Conservation (phyloP, 2,329 filamentous ascomycete species). For the Uncinocarpus reesii region DNA sequence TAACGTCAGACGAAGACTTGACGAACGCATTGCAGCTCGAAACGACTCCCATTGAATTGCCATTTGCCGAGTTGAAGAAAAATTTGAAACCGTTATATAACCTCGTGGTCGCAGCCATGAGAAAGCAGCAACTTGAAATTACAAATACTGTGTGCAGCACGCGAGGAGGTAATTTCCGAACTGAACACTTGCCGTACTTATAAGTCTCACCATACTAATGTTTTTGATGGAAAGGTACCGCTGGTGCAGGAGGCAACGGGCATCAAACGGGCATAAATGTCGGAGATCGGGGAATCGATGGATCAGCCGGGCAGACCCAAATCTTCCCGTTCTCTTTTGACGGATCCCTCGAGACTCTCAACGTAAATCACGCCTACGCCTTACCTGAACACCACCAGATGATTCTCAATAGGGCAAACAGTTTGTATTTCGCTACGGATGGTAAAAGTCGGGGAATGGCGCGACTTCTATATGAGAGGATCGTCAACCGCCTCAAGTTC, state of each 20-base stretch:
- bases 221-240: neutral
- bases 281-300: neutral
- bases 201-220: too few species aligned
- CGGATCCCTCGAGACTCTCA: neutral
- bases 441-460: neutral
- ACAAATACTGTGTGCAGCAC: neutral
- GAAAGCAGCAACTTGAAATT: neutral
- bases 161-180: neutral
- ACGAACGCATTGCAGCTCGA: neutral
- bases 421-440: neutral
- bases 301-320: neutral
- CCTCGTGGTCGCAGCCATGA: neutral
- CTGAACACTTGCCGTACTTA: too few species aligned
- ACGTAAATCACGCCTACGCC: neutral
- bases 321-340: neutral
- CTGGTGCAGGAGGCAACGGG: neutral
- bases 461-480: neutral
- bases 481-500: neutral
- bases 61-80: neutral
- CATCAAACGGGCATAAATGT: neutral
- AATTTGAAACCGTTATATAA: neutral
- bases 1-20: neutral
- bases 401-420: conserved; percentile 2
- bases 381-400: neutral
- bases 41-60: neutral